phyloP scores from a whole-genome alignment of 1,284 basidiomycete genomes.

The Sparassis latifolia region DNA sequence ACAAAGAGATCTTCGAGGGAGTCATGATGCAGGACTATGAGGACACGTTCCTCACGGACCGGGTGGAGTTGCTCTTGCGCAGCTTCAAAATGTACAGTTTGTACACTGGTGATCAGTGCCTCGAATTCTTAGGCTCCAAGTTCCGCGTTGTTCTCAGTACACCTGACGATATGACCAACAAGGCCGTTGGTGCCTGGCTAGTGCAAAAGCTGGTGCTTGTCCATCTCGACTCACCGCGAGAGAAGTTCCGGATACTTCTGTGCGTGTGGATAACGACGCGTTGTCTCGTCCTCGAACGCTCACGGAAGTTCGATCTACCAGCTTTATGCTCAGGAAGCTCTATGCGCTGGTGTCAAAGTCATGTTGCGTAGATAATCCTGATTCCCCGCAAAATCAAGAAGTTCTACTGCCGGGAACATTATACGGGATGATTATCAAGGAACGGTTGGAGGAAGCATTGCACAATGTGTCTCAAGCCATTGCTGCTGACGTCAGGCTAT shows the following conservation, averaged over 20 bases:
- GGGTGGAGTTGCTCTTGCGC: slow-evolving; percentile 95
- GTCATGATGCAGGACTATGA: slow-evolving; percentile 96
- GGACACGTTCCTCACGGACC: slow-evolving; percentile 97
- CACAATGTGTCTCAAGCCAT: slow-evolving; percentile 74
- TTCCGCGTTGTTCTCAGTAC: slow-evolving; percentile 90
- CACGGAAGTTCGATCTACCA: slow-evolving; percentile 23
- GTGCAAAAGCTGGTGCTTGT: slow-evolving; percentile 87
- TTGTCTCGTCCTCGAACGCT: not conserved
- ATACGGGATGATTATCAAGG: slow-evolving; percentile 98
- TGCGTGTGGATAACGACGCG: slow-evolving; percentile 34
- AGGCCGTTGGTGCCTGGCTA: slow-evolving; percentile 78
- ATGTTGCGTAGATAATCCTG: slow-evolving; percentile 94
- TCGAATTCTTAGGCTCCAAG: slow-evolving; percentile 97
- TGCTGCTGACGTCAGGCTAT: slow-evolving; percentile 67
- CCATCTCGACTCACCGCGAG: slow-evolving; percentile 84
- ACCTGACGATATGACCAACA: slow-evolving; percentile 92
- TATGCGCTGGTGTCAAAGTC: slow-evolving; percentile 89
- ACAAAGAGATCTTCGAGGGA: slow-evolving; percentile 98
- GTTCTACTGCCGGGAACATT: slow-evolving; percentile 91
- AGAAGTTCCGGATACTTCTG: slow-evolving; percentile 97
- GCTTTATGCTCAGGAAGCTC: slow-evolving; percentile 97
- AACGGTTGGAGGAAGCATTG: slow-evolving; percentile 89
- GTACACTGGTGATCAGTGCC: slow-evolving; percentile 87
- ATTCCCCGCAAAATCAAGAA: slow-evolving; percentile 98
- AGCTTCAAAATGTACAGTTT: slow-evolving; percentile 93